Base-by-base conservation (phyloP, 441 rosid species). In the Oxalis stricta region DNA sequence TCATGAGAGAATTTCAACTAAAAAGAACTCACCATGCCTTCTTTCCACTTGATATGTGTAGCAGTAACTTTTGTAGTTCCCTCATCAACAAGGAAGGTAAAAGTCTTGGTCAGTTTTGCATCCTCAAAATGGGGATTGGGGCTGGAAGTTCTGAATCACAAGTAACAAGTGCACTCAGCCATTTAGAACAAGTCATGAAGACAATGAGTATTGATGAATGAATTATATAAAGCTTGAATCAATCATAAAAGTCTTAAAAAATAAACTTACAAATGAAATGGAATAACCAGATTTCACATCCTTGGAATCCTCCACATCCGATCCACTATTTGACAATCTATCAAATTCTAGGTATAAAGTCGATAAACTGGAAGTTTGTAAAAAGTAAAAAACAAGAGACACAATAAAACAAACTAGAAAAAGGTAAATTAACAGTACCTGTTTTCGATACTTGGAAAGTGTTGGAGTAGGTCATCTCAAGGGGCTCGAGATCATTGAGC, bases 281-380 rank as follows among this genome's bases (percentile, higher is more conserved):
- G 87, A 72, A 65, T 84, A 92, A 39, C 99, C 99, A 21, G 85
- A 83, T 59, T 87, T 92, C 60, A 87, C 76, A 60, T 87, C 99
- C 66, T 92, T 84, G 18, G 71, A 82, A 57, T 92, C 99, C 70
- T 87, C 99, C 46, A 92, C 95, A 35, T 92, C 94, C 46, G n/a
- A n/a, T n/a, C n/a, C n/a, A n/a, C n/a, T n/a, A n/a, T n/a, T n/a
- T n/a, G n/a, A n/a, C n/a, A n/a, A n/a, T n/a, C n/a, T n/a, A n/a
- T n/a, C n/a, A n/a, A n/a, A n/a, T n/a, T n/a, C n/a, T n/a, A n/a
- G n/a, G n/a, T n/a, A n/a, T n/a, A n/a, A n/a, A n/a, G n/a, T n/a
- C n/a, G n/a, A n/a, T n/a, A n/a, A n/a, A n/a, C n/a, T n/a, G n/a
- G n/a, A n/a, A n/a, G n/a, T n/a, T n/a, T n/a, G n/a, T n/a, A n/a